Evolutionary conservation across 768 basidiomycete species (phyloP).

Genomic region (Russula earlei): DNA sequence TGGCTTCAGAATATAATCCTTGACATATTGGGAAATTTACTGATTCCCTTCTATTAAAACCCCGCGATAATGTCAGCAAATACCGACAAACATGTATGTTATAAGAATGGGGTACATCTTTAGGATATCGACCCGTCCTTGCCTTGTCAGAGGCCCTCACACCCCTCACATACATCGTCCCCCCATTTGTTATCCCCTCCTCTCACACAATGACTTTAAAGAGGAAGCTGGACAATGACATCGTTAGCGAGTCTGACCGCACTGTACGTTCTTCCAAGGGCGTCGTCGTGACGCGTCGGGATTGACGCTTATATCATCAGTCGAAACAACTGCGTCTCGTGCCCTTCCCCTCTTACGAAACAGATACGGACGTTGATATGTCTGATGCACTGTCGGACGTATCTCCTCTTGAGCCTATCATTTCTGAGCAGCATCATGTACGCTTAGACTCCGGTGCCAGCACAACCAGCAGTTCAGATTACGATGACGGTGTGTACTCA

Average conservation of each 20-base stretch:
- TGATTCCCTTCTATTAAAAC: slow-evolving; percentile 13
- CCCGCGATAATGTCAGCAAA: slow-evolving; percentile 18
- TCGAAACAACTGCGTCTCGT: slow-evolving; percentile 66
- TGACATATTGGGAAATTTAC: slow-evolving; percentile 5
- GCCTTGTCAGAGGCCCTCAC: slow-evolving; percentile 22
- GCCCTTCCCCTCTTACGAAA: slow-evolving; percentile 52
- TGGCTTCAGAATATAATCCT: slow-evolving; percentile 1
- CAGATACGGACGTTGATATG: slow-evolving; percentile 64
- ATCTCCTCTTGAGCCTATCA: slow-evolving; percentile 49
- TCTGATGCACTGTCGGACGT: slow-evolving; percentile 37
- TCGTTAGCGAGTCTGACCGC: slow-evolving; percentile 41
- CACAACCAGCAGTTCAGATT: slow-evolving; percentile 37
- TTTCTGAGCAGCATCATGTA: slow-evolving; percentile 41
- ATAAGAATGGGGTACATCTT: slow-evolving; percentile 18
- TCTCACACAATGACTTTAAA: slow-evolving; percentile 53
- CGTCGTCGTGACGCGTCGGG: slow-evolving; percentile 6
- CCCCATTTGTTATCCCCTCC: slow-evolving; percentile 13
- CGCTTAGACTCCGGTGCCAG: slow-evolving; percentile 61
- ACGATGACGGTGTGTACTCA: slow-evolving; percentile 27
- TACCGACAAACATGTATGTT: slow-evolving; percentile 17
- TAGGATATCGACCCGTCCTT: slow-evolving; percentile 12
- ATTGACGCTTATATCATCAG: slow-evolving; percentile 19
- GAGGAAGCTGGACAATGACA: slow-evolving; percentile 60
- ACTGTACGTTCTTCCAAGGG: slow-evolving; percentile 19
- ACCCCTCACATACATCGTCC: slow-evolving; percentile 2